Base-by-base conservation (phyloP, 2,329 filamentous ascomycete species). In the Microcera coccophila region DNA sequence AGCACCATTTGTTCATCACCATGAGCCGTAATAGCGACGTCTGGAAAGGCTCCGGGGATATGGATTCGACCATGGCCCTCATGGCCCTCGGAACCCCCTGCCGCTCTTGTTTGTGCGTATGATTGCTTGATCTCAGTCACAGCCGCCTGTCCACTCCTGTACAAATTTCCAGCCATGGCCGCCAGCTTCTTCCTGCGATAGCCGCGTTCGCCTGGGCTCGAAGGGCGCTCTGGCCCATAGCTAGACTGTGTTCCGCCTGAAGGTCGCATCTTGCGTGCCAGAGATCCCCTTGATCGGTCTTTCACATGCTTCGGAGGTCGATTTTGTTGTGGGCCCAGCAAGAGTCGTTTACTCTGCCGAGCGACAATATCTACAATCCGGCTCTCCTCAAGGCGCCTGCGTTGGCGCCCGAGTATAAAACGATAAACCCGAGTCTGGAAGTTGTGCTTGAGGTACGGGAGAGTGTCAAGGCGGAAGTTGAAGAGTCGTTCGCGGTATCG, bases 1-100 rank as follows among this genome's bases (percentile, higher is more conserved):
- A 98, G 64, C 9, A 98, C 81, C 82, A 98, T 88, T 68, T 97
- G 88, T 63, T 96, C 90, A 47, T 89, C 80, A 11, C 88, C 90
- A 48, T 82, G 83, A 10, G 82, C 78, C 14, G 85, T 79, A 46
- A 95, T 86, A n/a, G 85, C 80, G 15, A 88, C 85, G 54, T 95
- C 85, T 0, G 90, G 88, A 59, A 95, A 96, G 1, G 84, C 81
- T 1, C 85, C 86, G 0, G 88, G 84, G 21, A 87, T 85, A 34
- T 68, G 63, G 37, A 60, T 60, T 29, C 60, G 61, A 8, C 62
- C 58, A 22, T 63, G 53, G 12, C 46, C 55, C 9, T 64, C 59
- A 8, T 50, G 42, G 3, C 54, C 56, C 2, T 50, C 55, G 14
- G 66, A 60, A n/a, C 59, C 35, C 3, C 57, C 60, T 10, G 58